A percentile compares a stretch with the other conserved stretches of the same genome.
These are phyloP conservation scores for Penicillium sp. DNA, from an alignment of 2,329 filamentous ascomycete species.

Conservation along the genomic window DNA sequence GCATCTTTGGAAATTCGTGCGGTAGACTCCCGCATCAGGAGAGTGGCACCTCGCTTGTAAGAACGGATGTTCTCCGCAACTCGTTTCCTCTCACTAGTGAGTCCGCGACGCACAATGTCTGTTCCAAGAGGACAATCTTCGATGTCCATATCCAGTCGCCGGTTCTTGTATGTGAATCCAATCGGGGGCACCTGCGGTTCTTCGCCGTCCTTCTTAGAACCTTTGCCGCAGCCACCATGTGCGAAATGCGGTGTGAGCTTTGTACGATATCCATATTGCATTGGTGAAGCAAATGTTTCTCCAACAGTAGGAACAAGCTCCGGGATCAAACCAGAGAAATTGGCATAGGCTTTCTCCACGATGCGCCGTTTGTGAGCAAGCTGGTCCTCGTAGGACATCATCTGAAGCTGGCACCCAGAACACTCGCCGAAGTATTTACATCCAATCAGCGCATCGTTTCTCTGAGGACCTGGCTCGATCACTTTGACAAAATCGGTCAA, in stretches of 20 bases:
- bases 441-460: conserved; percentile 72
- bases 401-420: conserved; percentile 95
- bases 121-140: conserved; percentile 97
- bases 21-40: conserved; percentile 85
- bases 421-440: conserved; percentile 88
- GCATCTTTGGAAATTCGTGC: conserved; percentile 49
- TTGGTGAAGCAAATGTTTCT: conserved; percentile 84
- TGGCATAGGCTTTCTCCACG: conserved; percentile 84
- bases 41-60: conserved; percentile 79
- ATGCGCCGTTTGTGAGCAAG: conserved; percentile 79
- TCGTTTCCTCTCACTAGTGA: conserved; percentile 73
- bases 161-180: conserved; percentile 88
- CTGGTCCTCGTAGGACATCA: conserved; percentile 86
- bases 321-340: conserved; percentile 81
- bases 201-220: conserved; percentile 46
- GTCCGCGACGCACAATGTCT: conserved; percentile 73
- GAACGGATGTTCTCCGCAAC: conserved; percentile 67
- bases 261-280: conserved; percentile 91
- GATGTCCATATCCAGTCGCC: conserved; percentile 78
- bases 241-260: conserved; percentile 98
- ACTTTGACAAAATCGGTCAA: conserved; percentile 81
- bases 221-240: conserved; percentile 56
- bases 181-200: conserved; percentile 73
- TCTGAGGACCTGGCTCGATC: conserved; percentile 66
- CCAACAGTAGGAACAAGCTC: conserved; percentile 71